Evolutionary conservation across 768 basidiomycete genomes (phyloP).

Genomic region (Cyathus striatus): DNA sequence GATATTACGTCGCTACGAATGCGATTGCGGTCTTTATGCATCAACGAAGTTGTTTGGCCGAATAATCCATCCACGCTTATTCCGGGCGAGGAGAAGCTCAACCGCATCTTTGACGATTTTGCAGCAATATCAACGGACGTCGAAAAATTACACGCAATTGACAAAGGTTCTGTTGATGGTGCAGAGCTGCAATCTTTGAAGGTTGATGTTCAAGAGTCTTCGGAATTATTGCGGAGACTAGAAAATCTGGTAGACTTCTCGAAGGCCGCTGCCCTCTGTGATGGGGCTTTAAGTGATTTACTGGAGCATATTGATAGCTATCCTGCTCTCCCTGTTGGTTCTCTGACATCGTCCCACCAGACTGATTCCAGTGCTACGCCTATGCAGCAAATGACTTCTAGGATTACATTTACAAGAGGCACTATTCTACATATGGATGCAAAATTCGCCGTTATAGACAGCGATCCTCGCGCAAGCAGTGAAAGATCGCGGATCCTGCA

Average conservation of each 20-base stretch:
- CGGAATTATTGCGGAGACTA: slow-evolving; percentile 44
- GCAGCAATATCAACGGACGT: slow-evolving; percentile 38
- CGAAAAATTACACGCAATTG: slow-evolving; percentile 36
- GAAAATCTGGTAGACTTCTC: slow-evolving; percentile 51
- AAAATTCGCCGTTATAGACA: slow-evolving; percentile 34
- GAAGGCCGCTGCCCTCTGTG: slow-evolving; percentile 48
- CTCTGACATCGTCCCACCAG: slow-evolving; percentile 46
- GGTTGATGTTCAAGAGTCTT: slow-evolving; percentile 50
- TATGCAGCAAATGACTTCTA: slow-evolving; percentile 60
- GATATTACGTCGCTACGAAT: slow-evolving; percentile 52
- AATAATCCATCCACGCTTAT: slow-evolving; percentile 34
- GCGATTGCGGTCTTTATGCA: slow-evolving; percentile 54
- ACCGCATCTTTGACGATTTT: slow-evolving; percentile 44
- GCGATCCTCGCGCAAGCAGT: slow-evolving; percentile 55
- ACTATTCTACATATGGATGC: slow-evolving; percentile 42
- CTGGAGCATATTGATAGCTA: slow-evolving; percentile 85
- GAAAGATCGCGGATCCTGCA: slow-evolving; percentile 70
- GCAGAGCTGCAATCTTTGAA: slow-evolving; percentile 60
- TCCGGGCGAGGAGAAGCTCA: slow-evolving; percentile 44
- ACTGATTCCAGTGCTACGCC: slow-evolving; percentile 40
- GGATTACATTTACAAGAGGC: slow-evolving; percentile 59
- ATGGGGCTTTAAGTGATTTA: slow-evolving; percentile 76
- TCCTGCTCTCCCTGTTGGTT: slow-evolving; percentile 51
- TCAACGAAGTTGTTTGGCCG: slow-evolving; percentile 50
- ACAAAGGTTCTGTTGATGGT: slow-evolving; percentile 38